A percentile compares a stretch with the other conserved stretches of the same genome.
Conservation (phyloP, 768 basidiomycete genomes). For the Rhodotorula graminis region DNA sequence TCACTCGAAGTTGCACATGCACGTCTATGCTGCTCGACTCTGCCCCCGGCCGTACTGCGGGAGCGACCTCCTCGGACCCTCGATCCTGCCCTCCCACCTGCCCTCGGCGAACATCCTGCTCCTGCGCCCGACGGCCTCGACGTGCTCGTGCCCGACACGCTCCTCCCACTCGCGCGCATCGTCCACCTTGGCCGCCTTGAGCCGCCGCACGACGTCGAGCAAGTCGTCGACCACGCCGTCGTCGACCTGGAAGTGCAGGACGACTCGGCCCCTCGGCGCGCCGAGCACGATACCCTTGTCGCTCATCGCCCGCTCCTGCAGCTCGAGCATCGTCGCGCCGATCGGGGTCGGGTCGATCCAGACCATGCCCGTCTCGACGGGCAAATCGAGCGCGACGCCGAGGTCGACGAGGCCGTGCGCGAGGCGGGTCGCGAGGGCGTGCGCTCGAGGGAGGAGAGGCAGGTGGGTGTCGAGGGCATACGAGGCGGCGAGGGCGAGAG, state of each 20-base stretch:
- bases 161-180: neutral
- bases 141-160: neutral
- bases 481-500: constrained; percentile 72
- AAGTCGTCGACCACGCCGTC: constrained; percentile 74
- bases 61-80: neutral
- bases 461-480: constrained; percentile 80
- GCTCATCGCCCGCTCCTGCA: constrained; percentile 56
- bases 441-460: constrained; percentile 65
- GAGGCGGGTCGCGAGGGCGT: constrained; percentile 64
- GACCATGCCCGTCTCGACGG: constrained; percentile 53
- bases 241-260: constrained; percentile 79
- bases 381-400: constrained; percentile 65
- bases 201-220: constrained; percentile 57
- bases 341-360: constrained; percentile 68
- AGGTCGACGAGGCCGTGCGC: constrained; percentile 58
- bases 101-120: constrained; percentile 3
- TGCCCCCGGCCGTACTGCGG: neutral
- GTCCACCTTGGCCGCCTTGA: constrained; percentile 45
- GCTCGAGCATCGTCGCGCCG: constrained; percentile 57
- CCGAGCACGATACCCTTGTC: constrained; percentile 49
- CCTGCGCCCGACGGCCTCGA: too few relatives aligned
- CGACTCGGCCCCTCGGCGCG: constrained; percentile 66
- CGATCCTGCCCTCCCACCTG: neutral
- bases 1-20: too few relatives aligned
- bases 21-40: neutral